Conservation (phyloP, 768 basidiomycete species). For the Calocybe gangraenosa region DNA sequence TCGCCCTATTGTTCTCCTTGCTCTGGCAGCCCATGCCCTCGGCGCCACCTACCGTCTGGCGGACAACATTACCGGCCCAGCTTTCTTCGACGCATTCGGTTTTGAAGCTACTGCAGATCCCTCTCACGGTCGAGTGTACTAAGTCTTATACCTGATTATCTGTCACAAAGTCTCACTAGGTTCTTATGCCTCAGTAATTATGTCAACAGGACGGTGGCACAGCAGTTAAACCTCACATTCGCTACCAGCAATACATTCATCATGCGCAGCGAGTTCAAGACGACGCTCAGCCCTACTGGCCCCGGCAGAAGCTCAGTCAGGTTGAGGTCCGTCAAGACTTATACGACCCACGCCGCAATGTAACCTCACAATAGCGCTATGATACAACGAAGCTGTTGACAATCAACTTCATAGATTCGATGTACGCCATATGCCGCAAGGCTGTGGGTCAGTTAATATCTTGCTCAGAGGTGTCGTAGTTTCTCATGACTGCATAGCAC, state of each 20-base stretch:
- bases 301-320: slow-evolving; percentile 53
- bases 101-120: slow-evolving; percentile 51
- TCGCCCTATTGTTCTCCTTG: not conserved
- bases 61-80: slow-evolving; percentile 38
- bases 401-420: slow-evolving; percentile 25
- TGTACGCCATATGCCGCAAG: slow-evolving; percentile 50
- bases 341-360: slow-evolving; percentile 50
- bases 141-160: not conserved
- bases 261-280: slow-evolving; percentile 47
- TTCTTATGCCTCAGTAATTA: slow-evolving; percentile 28
- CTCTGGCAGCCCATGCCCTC: not conserved
- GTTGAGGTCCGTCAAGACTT: slow-evolving; percentile 45
- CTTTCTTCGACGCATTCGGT: slow-evolving; percentile 45
- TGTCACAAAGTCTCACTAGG: not conserved
- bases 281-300: slow-evolving; percentile 37
- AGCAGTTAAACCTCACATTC: slow-evolving; percentile 47
- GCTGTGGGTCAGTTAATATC: slow-evolving; percentile 36
- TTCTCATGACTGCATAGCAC: not conserved
- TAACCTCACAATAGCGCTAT: slow-evolving; percentile 22
- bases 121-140: slow-evolving; percentile 58
- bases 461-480: not conserved
- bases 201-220: slow-evolving; percentile 33
- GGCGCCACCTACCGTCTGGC: slow-evolving; percentile 35
- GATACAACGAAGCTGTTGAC: not conserved
- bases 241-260: slow-evolving; percentile 49